A percentile compares a stretch with the other conserved stretches of the same genome.
Evolutionary conservation across 805 yeast genomes (phyloP).

Genomic region (Starmerella stellata): DNA sequence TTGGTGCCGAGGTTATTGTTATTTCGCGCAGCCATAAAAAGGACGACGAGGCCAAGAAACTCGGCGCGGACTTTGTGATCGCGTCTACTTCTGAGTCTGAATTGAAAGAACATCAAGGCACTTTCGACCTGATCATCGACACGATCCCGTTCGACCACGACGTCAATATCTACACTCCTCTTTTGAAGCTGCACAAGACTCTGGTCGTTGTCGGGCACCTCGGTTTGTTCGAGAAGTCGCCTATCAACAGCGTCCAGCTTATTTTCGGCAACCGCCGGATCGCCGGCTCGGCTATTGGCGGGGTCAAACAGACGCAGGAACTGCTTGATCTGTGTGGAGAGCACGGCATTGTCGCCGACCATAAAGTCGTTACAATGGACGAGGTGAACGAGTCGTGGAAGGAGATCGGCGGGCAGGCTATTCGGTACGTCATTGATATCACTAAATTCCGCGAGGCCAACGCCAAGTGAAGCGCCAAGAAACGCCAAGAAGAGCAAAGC

Average conservation of each 20-base stretch:
- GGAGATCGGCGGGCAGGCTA: slow-evolving; percentile 9
- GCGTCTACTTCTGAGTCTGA: slow-evolving; percentile 32
- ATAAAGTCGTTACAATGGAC: slow-evolving; percentile 37
- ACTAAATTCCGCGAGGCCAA: slow-evolving; percentile 1
- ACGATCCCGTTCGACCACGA: slow-evolving; percentile 34
- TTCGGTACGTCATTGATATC: slow-evolving; percentile 14
- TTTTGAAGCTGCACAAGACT: slow-evolving; percentile 40
- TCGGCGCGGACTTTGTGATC: slow-evolving; percentile 41
- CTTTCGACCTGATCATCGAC: slow-evolving; percentile 38
- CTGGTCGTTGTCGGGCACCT: slow-evolving; percentile 57
- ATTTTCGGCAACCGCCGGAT: slow-evolving; percentile 27
- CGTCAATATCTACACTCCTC: slow-evolving; percentile 30
- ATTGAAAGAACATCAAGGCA: slow-evolving; percentile 20
- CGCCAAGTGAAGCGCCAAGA: not conserved
- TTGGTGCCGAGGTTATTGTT: slow-evolving; percentile 45
- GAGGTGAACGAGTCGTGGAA: slow-evolving; percentile 11
- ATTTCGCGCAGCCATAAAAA: slow-evolving; percentile 36
- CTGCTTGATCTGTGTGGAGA: slow-evolving; percentile 50
- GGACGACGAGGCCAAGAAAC: slow-evolving; percentile 33
- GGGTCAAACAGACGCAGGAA: slow-evolving; percentile 44
- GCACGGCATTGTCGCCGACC: slow-evolving; percentile 42
- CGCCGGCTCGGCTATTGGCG: slow-evolving; percentile 39
- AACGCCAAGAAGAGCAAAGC: no score
- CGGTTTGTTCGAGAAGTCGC: slow-evolving; percentile 5
- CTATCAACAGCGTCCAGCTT: slow-evolving; percentile 33